Evolutionary conservation across 2,329 filamentous ascomycete genomes (phyloP).

Genomic region (Aspergillus sp.): DNA sequence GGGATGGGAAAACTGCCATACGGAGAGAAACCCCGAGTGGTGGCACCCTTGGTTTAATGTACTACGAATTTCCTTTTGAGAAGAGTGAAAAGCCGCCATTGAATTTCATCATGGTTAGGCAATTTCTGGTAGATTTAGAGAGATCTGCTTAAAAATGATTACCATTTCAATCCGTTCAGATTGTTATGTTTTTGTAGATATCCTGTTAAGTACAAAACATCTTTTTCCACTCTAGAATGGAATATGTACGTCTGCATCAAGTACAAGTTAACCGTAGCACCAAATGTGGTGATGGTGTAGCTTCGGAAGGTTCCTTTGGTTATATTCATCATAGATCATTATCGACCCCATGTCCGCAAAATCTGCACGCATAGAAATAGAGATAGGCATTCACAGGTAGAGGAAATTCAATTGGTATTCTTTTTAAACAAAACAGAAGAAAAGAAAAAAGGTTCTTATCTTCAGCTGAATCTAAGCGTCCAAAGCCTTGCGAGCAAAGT

Average conservation of each 20-base stretch:
- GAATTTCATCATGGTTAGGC: conserved; percentile 1
- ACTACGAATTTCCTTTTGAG: conserved; percentile 23
- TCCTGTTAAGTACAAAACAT: too few relatives aligned
- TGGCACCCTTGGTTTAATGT: conserved; percentile 17
- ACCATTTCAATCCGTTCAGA: conserved; percentile 11
- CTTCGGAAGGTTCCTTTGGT: conserved; percentile 1
- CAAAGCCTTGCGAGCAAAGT: conserved; percentile 78
- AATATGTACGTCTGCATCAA: neutral
- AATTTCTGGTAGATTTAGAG: conserved; percentile 21
- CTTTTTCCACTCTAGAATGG: neutral
- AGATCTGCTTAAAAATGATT: conserved; percentile 14
- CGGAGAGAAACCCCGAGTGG: conserved; percentile 8
- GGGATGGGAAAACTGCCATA: conserved; percentile 5
- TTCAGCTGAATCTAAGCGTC: conserved; percentile 23
- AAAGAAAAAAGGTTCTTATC: conserved; percentile 6
- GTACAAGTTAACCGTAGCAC: neutral
- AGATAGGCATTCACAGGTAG: neutral
- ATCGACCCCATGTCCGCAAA: conserved; percentile 3
- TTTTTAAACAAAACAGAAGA: conserved; percentile 19
- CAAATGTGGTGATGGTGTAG: neutral
- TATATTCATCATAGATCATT: conserved; percentile 22
- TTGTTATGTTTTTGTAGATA: neutral
- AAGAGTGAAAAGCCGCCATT: conserved; percentile 10
- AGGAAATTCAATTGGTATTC: conserved; percentile 18
- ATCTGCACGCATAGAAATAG: conserved; percentile 4